Percentiles rank a stretch among this genome's conserved stretches.
Conservation (phyloP, 192 early-diverging fungal genomes). For the Cetraspora pellucida region DNA sequence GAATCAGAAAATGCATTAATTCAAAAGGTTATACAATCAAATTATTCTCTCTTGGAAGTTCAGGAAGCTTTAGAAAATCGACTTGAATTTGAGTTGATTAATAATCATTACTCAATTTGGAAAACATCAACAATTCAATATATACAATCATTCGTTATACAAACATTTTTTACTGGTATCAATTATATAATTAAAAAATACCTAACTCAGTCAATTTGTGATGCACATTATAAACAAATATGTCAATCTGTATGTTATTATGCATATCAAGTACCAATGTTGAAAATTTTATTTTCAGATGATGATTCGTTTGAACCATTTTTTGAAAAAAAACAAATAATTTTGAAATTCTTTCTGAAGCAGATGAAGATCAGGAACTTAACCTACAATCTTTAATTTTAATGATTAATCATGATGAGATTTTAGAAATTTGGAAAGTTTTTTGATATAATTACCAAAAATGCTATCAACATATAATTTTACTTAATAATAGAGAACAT, state of each 20-base stretch:
- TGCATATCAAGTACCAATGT: not conserved
- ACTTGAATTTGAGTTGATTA: not conserved
- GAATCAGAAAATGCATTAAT: not conserved
- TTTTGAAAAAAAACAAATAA: not conserved
- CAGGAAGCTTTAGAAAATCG: not conserved
- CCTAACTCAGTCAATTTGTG: not conserved
- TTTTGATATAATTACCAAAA: not conserved
- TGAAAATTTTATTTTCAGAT: not conserved
- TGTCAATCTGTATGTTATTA: constrained; percentile 1
- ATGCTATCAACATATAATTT: not conserved
- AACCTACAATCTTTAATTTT: not conserved
- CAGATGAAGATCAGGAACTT: too few species aligned
- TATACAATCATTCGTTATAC: not conserved
- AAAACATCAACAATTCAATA: not conserved
- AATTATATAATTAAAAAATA: not conserved
- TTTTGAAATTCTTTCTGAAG: too few species aligned
- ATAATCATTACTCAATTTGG: not conserved
- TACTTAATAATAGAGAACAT: not conserved
- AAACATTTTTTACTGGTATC: not conserved
- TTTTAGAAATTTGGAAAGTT: too few species aligned
- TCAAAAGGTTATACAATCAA: not conserved
- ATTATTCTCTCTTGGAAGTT: not conserved
- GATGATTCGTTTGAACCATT: constrained; percentile 7
- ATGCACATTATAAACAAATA: not conserved
- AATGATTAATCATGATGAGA: too few species aligned